These are phyloP conservation scores for Pythium guiyangense DNA, from an alignment of 352 stramenopile genomes.

Conservation along the genomic window DNA sequence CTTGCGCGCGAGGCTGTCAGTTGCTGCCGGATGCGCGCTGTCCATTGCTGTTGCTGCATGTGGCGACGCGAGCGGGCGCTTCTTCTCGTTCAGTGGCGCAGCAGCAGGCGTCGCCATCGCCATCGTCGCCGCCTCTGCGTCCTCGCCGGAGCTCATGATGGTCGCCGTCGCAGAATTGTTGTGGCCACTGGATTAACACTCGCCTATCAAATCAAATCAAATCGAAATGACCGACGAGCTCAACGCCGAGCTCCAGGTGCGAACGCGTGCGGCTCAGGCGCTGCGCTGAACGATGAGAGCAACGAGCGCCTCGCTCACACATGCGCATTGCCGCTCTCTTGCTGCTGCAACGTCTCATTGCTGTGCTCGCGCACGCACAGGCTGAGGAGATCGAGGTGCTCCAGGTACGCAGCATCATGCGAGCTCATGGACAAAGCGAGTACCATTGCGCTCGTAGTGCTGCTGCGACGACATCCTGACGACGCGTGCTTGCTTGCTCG, in stretches of 20 bases:
- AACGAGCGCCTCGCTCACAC: too few species aligned
- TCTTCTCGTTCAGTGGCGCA: conserved; percentile 16
- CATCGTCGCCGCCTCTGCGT: too few species aligned
- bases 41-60: background rate
- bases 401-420: conserved; percentile 29
- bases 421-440: background rate
- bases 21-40: background rate
- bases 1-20: conserved; percentile 15
- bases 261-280: too few species aligned
- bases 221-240: conserved; percentile 12
- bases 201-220: too few species aligned
- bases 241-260: conserved; percentile 58
- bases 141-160: too few species aligned
- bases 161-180: background rate
- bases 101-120: background rate
- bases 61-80: conserved; percentile 15
- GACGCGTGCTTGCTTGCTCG: too few species aligned
- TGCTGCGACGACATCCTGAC: background rate
- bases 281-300: too few species aligned
- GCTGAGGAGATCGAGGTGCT: conserved; percentile 74
- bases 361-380: conserved; percentile 13
- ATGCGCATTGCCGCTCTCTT: background rate
- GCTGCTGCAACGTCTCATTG: background rate
- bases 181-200: background rate
- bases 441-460: background rate